Evolutionary conservation across 495 filamentous ascomycete genomes (phyloP), one percentile per base, ranked within the genome.

Genomic region (Penicillium herquei): DNA sequence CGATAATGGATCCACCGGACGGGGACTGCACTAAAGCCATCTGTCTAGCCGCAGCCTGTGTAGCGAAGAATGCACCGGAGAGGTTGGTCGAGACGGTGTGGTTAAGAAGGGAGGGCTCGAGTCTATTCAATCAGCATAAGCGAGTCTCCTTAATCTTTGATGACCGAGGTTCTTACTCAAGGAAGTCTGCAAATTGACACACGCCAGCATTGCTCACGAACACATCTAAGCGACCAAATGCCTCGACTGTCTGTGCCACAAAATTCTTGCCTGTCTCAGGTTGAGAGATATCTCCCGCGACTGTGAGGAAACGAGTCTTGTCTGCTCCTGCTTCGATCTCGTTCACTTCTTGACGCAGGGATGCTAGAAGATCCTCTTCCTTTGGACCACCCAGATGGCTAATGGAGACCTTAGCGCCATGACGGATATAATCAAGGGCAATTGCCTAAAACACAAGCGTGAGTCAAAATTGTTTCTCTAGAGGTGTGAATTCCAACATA

Each of bases 161-260:
- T n/a, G n/a, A n/a, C n/a, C n/a, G n/a, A n/a, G n/a, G n/a, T n/a
- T n/a, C n/a, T 54, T 56, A 83, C 78, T 86, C 81, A 10, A 96
- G 75, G 65, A 96, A 91, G 35, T 91, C 87, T 21, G 85, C 85
- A 68, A 95, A 95, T 55, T 87, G 75, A 75, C 89, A 96, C 32
- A 96, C 80, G 2, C 92, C 91, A 0, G 92, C 92, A 73, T 96
- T 96, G 70, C 84, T 87, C 3, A 96, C 87, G 69, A 92, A 92
- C 3, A 95, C 78, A 67, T 96, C 89, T 1, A 96, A 66, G 1
- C 82, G 75, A 0, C 75, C 73, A 62, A 87, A 96, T 0, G 57
- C 60, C 26, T 78, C 65, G 0, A 88, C 82, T 0, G 84, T 83
- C 51, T 75, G 71, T 14, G 72, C 52, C 17, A 91, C 79, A 12